Evolutionary conservation across 108 stramenopile genomes (phyloP), one percentile per base, ranked within the genome.

Genomic region (Skeletonema tropicum): DNA sequence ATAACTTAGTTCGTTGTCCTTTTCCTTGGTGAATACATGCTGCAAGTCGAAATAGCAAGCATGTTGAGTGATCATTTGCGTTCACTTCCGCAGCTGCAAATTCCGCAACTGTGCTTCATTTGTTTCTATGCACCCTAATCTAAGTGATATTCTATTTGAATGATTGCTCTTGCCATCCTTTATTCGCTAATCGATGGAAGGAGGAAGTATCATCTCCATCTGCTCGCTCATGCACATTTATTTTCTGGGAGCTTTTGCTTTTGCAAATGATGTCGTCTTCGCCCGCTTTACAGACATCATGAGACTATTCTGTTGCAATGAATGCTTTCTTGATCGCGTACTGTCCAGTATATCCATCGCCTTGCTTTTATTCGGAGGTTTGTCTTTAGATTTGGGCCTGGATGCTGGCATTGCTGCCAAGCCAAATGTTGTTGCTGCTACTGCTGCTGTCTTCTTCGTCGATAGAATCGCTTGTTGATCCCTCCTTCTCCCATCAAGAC

Each of bases 331-430:
- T 2, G 61, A 33, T 38, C 21, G 36, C 12, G 61, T 25, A 11
- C 12, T 35, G 23, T 62, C 61, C 61, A 62, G 23, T n/a, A 38
- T 38, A 36, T 62, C 32, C 25, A 33, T 13, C 8, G 61, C 61
- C 36, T 33, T 36, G 23, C 61, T 36, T 38, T 36, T 62, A 8
- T 60, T 29, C 59, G 59, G 21, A 23, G 14, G 13, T 5, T 25
- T 60, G 21, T 32, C 59, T 33, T 60, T 60, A 5, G 19, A 60
- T 60, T 25, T 17, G 59, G 30, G 12, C 13, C 38, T 39, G 11
- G 33, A 3, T 60, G 59, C 14, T 0, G n/a, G 19, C 3, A 33
- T 3, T 60, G 59, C 42, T 45, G 14, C 15, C 15, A 45, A n/a
- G 15, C 11, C 15, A 15, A 45, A 45, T n/a, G 52, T 1, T 55